Conservation (phyloP, 2,329 filamentous ascomycete genomes). For the Zalaria sp. region DNA sequence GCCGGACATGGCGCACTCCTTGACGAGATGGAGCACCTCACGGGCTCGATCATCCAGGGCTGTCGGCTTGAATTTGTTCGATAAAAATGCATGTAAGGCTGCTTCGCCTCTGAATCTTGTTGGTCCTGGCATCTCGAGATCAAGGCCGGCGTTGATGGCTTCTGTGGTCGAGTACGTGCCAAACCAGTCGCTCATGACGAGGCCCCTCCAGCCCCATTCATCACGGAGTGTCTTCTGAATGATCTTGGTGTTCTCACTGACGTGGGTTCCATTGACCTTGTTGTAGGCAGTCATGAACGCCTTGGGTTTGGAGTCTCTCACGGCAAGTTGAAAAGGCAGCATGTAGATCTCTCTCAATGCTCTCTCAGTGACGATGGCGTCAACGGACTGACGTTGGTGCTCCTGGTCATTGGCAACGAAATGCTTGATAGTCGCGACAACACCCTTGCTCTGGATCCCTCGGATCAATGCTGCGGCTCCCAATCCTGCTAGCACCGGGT, state of each 20-base stretch:
- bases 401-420: conserved; percentile 65
- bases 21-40: conserved; percentile 45
- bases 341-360: conserved; percentile 57
- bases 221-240: conserved; percentile 54
- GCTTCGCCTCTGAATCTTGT: conserved; percentile 17
- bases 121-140: conserved; percentile 8
- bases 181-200: conserved; percentile 60
- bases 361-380: conserved; percentile 50
- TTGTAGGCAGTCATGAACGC: conserved; percentile 64
- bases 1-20: conserved; percentile 17
- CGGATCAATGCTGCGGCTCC: conserved; percentile 47
- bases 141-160: conserved; percentile 62
- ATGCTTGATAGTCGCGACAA: conserved; percentile 69
- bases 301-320: conserved; percentile 54
- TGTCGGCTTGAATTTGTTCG: conserved; percentile 41
- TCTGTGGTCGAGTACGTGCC: conserved; percentile 57
- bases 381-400: conserved; percentile 49
- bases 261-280: conserved; percentile 58
- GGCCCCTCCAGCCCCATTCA: conserved; percentile 50
- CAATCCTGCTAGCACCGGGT: conserved; percentile 63
- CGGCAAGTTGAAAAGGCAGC: conserved; percentile 60
- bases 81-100: conserved; percentile 19
- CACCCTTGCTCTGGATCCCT: conserved; percentile 56
- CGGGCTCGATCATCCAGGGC: conserved; percentile 45
- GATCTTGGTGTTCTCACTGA: conserved; percentile 49